Evolutionary conservation across 2,329 filamentous ascomycete species (phyloP).

Genomic region (Trichoderma aggressivum): DNA sequence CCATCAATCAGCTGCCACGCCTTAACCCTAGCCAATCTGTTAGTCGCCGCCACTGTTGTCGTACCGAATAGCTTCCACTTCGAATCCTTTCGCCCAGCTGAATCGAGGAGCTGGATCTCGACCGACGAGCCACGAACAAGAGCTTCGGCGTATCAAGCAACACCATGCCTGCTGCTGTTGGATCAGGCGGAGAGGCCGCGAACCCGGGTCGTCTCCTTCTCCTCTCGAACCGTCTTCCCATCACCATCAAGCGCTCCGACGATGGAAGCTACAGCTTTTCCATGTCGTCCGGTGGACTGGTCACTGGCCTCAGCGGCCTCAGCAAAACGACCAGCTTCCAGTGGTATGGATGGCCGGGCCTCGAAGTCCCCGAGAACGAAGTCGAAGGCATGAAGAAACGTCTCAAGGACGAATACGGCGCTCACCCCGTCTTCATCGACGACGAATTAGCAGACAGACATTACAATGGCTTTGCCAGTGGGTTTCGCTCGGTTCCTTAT

Average conservation of each 20-base stretch:
- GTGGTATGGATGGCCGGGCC: conserved; percentile 97
- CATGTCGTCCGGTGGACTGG: conserved; percentile 95
- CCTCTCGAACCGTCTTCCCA: conserved; percentile 90
- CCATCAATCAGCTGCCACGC: conserved; percentile 15
- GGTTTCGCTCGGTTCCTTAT: background rate
- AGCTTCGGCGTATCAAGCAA: background rate
- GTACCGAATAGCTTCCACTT: background rate
- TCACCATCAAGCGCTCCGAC: conserved; percentile 91
- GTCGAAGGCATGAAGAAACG: conserved; percentile 69
- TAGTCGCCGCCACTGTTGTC: background rate
- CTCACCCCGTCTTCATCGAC: conserved; percentile 87
- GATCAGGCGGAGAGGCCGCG: conserved; percentile 33
- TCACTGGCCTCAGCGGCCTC: conserved; percentile 87
- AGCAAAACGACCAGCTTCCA: conserved; percentile 92
- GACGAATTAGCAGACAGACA: conserved; percentile 91
- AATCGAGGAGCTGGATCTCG: background rate
- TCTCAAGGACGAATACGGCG: conserved; percentile 82
- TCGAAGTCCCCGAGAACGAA: conserved; percentile 86
- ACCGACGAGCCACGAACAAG: background rate
- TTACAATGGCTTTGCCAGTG: conserved; percentile 97
- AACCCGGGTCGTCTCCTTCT: conserved; percentile 64
- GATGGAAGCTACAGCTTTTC: conserved; percentile 90
- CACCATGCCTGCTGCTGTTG: conserved; percentile 35
- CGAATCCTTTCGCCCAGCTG: background rate
- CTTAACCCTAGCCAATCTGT: background rate